A percentile compares a stretch with the other conserved stretches of the same genome.
Conservation (phyloP, 768 basidiomycete species). For the Candolleomyces eurysporus region DNA sequence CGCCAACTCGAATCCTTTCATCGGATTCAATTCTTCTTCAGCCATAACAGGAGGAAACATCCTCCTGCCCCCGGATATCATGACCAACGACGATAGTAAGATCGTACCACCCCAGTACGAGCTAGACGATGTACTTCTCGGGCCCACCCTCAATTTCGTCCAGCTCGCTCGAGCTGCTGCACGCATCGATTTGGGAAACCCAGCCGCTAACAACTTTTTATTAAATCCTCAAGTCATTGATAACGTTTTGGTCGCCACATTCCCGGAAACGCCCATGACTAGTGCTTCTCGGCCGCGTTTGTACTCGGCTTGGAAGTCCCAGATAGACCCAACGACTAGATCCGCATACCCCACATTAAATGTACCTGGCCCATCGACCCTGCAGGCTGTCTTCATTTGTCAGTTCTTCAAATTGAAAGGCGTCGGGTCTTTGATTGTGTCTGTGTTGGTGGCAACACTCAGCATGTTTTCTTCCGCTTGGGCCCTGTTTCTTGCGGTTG, state of each 20-base stretch:
- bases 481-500: conserved; percentile 6
- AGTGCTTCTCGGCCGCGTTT: neutral
- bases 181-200: conserved; percentile 23
- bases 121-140: neutral
- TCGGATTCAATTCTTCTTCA: neutral
- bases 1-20: neutral
- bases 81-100: neutral
- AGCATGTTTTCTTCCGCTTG: conserved; percentile 20
- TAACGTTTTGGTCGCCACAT: neutral
- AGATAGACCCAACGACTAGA: neutral
- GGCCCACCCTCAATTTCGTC: conserved; percentile 16
- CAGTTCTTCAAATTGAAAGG: conserved; percentile 13
- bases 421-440: conserved; percentile 12
- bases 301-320: conserved; percentile 4
- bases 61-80: neutral
- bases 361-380: conserved; percentile 11
- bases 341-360: conserved; percentile 6
- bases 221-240: conserved; percentile 12
- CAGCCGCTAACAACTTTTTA: conserved; percentile 22
- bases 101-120: neutral
- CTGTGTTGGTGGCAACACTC: conserved; percentile 19
- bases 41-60: neutral
- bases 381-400: conserved; percentile 20
- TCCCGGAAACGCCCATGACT: neutral
- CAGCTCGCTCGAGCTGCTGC: conserved; percentile 19